Evolutionary conservation across 78 protist species (phyloP), one percentile per base, ranked within the genome.

Genomic region (Dictyostelium brefeldianum): DNA sequence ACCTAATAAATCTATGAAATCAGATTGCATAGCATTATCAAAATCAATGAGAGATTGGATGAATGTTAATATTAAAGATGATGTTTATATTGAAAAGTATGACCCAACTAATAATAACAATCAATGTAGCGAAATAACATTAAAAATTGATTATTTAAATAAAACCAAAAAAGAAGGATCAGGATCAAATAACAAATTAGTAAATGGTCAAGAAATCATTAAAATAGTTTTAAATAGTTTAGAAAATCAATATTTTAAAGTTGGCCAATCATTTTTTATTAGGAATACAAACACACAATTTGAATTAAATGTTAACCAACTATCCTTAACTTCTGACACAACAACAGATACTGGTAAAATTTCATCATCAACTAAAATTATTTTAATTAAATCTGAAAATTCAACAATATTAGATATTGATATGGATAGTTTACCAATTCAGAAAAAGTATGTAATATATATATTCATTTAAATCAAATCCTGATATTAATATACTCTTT

Each of bases 11-110:
- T 4, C 14, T 17, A 51, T 79, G n/a, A 27, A 14, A 79, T 17
- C 36, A 79, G 73, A 64, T 46, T 36, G 50, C 50, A 79, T 90
- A 43, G 79, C 74, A 31, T 17, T 90, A 79, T 81, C 95, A 67
- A 82, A 75, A 50, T 65, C 70, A 59, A 36, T 41, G 41, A 81
- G 95, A 77, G 22, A 43, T 12, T 82, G 91, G 90, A 74, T 79
- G 56, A 6, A 67, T 10, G 46, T 82, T 20, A 81, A 87, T 67
- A 11, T n/a, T 14, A 48, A 48, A 3, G 89, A 78, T 7, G 70
- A 57, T 1, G 56, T 74, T 20, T 18, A 14, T 29, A 78, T 87
- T 20, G 43, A 59, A 50, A 3, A 14, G 17, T 87, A 59, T 47
- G 84, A 77, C 4, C 93, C 93, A 65, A 59, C 50, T 11, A 62